A percentile compares a stretch with the other conserved stretches of the same genome.
phyloP scores from a whole-genome alignment of 75 land plant genomes.

The Adiantum capillusveneris region DNA sequence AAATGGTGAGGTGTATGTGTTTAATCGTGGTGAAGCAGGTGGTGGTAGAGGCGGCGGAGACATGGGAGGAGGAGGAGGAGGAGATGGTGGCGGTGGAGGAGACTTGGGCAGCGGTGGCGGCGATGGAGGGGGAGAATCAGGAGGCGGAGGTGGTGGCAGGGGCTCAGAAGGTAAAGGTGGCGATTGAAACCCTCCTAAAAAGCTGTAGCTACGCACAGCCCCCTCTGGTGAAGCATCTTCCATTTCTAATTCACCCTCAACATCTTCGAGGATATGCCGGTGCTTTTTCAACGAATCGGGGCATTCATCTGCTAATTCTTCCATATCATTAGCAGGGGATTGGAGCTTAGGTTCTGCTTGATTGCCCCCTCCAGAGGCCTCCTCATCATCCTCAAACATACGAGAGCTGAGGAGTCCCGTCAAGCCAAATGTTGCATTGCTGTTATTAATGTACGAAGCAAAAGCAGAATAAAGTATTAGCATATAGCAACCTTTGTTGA shows the following conservation, averaged over 20 bases:
- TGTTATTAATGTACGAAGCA: conserved; percentile 22
- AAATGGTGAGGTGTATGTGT: background rate
- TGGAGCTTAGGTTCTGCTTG: conserved; percentile 12
- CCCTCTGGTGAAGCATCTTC: conserved; percentile 84
- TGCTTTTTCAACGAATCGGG: conserved; percentile 36
- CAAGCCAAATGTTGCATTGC: conserved; percentile 85
- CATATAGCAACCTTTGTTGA: background rate
- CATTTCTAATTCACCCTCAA: conserved; percentile 97
- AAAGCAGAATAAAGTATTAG: background rate
- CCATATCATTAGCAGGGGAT: conserved; percentile 9
- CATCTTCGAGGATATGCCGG: conserved; percentile 69
- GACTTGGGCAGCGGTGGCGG: conserved; percentile 41
- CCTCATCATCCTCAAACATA: conserved; percentile 67
- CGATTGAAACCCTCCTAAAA: conserved; percentile 10
- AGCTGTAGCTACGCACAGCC: conserved; percentile 24
- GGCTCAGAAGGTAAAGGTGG: conserved; percentile 45
- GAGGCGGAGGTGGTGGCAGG: conserved; percentile 52
- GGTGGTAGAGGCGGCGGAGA: conserved; percentile 24
- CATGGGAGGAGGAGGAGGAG: conserved; percentile 27
- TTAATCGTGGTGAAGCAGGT: conserved; percentile 25
- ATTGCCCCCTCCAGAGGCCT: conserved; percentile 17
- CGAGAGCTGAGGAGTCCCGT: conserved; percentile 59
- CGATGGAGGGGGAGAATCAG: conserved; percentile 34
- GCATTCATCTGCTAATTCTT: conserved; percentile 24
- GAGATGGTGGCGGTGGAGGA: conserved; percentile 23